Percentiles rank a stretch among this genome's conserved stretches.
phyloP scores from a whole-genome alignment of 352 stramenopile species.

The Pythium volutum region DNA sequence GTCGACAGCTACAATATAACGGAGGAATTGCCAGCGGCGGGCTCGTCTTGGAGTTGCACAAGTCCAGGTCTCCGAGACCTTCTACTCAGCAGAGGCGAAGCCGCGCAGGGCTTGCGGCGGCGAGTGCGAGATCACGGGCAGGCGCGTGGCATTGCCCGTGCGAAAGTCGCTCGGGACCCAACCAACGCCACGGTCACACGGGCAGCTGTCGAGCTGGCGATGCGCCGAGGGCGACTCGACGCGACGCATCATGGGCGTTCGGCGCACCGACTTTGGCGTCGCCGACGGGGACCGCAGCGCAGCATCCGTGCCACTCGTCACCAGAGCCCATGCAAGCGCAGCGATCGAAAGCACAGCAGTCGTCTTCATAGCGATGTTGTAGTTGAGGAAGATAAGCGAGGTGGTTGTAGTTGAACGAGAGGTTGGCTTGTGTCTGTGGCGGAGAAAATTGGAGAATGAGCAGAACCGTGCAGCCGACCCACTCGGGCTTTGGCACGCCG shows the following conservation, averaged over 20 bases:
- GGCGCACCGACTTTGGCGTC: neutral
- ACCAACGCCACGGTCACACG: neutral
- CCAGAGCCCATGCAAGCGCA: neutral
- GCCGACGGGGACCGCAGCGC: neutral
- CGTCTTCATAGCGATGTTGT: neutral
- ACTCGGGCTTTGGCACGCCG: too few species aligned
- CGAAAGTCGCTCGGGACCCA: conserved; percentile 11
- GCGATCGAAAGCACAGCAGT: neutral
- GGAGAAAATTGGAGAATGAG: neutral
- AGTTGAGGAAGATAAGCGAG: too few species aligned
- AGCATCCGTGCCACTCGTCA: neutral
- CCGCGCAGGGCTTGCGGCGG: too few species aligned
- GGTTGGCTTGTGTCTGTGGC: too few species aligned
- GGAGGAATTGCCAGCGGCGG: too few species aligned
- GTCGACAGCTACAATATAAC: too few species aligned
- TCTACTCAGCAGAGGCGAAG: too few species aligned
- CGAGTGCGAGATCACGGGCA: neutral
- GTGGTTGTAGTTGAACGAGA: too few species aligned
- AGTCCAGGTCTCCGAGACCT: too few species aligned
- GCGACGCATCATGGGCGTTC: neutral
- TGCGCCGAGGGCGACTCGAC: neutral
- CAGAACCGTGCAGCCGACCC: neutral
- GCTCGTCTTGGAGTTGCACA: too few species aligned
- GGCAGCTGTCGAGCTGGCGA: neutral
- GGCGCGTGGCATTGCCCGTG: conserved; percentile 1